Conservation (phyloP, 352 stramenopile species). For the Stephanocyclus meneghinianus region DNA sequence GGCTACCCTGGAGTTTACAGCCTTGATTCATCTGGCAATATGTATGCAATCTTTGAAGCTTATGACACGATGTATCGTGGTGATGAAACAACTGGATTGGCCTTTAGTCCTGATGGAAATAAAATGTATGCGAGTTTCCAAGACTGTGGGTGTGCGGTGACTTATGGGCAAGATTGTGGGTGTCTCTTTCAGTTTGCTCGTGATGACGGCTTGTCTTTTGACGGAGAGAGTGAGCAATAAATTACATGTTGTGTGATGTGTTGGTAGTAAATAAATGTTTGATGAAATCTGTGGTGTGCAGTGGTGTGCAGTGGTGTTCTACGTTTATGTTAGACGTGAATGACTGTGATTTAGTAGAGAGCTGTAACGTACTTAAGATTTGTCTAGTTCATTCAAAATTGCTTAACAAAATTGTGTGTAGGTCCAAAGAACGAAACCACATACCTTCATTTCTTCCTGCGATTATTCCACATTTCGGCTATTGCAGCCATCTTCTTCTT, state of each 20-base stretch:
- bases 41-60: conserved; percentile 53
- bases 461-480: conserved; percentile 28
- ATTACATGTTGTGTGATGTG: not conserved
- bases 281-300: too few species aligned
- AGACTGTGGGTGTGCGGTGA: conserved; percentile 36
- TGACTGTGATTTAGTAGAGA: too few species aligned
- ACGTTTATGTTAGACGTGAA: too few species aligned
- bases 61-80: conserved; percentile 38
- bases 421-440: conserved; percentile 30
- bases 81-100: conserved; percentile 48
- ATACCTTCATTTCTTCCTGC: conserved; percentile 49
- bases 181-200: conserved; percentile 38
- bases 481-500: conserved; percentile 33
- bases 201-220: conserved; percentile 48
- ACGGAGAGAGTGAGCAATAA: conserved; percentile 17
- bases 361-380: too few species aligned
- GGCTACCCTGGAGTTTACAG: conserved; percentile 29
- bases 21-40: conserved; percentile 12
- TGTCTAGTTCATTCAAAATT: too few species aligned
- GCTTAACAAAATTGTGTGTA: too few species aligned
- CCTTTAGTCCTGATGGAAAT: conserved; percentile 49
- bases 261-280: too few species aligned
- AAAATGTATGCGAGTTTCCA: conserved; percentile 60
- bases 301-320: too few species aligned
- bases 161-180: conserved; percentile 34